phyloP scores from a whole-genome alignment of 805 yeast species.

The Saturnispora silvae region DNA sequence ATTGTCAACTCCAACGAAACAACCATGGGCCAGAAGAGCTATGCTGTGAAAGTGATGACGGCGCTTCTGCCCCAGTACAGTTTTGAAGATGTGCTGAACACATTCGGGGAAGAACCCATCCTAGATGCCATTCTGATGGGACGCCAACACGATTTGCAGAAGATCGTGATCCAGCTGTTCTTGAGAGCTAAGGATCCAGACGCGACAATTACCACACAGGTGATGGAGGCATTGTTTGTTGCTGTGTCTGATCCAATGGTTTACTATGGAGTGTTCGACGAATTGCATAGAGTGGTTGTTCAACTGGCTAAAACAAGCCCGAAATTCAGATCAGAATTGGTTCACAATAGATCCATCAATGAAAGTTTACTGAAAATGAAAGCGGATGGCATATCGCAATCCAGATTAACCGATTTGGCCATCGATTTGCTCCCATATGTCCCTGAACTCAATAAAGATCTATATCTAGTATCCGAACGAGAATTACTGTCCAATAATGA shows the following conservation, averaged over 20 bases:
- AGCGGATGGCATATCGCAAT: constrained; percentile 17
- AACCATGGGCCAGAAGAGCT: constrained; percentile 14
- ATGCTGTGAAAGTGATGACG: constrained; percentile 17
- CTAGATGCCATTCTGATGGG: constrained; percentile 20
- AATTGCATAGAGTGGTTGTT: constrained; percentile 17
- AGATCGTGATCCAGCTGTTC: constrained; percentile 19
- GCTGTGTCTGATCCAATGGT: constrained; percentile 16
- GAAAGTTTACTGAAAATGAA: constrained; percentile 17
- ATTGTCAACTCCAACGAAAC: constrained; percentile 20
- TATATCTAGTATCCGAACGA: constrained; percentile 18
- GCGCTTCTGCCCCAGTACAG: constrained; percentile 20
- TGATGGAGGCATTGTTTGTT: constrained; percentile 15
- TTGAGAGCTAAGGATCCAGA: constrained; percentile 21
- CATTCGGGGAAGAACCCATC: constrained; percentile 19
- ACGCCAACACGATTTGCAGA: constrained; percentile 20
- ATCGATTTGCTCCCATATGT: constrained; percentile 19
- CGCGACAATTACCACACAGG: constrained; percentile 13
- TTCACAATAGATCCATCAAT: constrained; percentile 18
- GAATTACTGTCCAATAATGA: constrained; percentile 22
- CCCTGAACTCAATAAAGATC: constrained; percentile 18
- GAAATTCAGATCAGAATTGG: constrained; percentile 22
- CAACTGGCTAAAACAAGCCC: constrained; percentile 20
- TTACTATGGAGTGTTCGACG: constrained; percentile 16
- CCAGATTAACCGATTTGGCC: constrained; percentile 25
- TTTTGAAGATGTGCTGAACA: constrained; percentile 20